These are phyloP conservation scores for Arabis hirsuta DNA, from an alignment of 345 rosid species.

Conservation along the genomic window DNA sequence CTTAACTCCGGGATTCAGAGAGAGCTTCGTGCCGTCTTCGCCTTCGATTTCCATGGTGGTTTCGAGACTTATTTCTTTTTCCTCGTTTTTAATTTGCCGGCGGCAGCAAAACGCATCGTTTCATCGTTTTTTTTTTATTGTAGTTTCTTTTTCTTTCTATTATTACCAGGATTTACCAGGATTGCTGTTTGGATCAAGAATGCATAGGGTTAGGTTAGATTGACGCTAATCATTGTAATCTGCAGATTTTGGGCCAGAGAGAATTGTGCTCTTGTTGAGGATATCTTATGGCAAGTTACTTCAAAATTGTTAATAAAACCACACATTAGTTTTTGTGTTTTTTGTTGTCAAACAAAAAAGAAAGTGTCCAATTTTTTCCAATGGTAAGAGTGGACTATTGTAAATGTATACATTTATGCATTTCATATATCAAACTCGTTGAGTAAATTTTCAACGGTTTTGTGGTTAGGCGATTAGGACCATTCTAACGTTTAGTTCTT, in stretches of 20 bases:
- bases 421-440: too few species aligned
- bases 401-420: too few species aligned
- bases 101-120: conserved; percentile 13
- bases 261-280: conserved; percentile 22
- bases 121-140: too few species aligned
- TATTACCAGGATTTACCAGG: too few species aligned
- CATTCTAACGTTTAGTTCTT: too few species aligned
- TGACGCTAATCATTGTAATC: conserved; percentile 10
- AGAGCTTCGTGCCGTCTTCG: conserved; percentile 61
- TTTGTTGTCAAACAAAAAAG: too few species aligned
- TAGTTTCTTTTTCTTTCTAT: too few species aligned
- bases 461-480: too few species aligned
- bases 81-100: background rate
- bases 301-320: background rate
- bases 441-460: too few species aligned
- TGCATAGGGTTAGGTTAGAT: background rate
- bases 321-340: background rate
- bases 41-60: conserved; percentile 72
- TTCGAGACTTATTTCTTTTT: background rate
- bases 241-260: conserved; percentile 29
- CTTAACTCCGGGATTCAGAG: conserved; percentile 39
- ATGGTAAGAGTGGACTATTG: too few species aligned
- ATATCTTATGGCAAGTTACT: conserved; percentile 35
- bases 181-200: conserved; percentile 1
- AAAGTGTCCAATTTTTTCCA: too few species aligned